Conservation (phyloP, 805 yeast genomes). For the Nakazawaea wickerhamii region DNA sequence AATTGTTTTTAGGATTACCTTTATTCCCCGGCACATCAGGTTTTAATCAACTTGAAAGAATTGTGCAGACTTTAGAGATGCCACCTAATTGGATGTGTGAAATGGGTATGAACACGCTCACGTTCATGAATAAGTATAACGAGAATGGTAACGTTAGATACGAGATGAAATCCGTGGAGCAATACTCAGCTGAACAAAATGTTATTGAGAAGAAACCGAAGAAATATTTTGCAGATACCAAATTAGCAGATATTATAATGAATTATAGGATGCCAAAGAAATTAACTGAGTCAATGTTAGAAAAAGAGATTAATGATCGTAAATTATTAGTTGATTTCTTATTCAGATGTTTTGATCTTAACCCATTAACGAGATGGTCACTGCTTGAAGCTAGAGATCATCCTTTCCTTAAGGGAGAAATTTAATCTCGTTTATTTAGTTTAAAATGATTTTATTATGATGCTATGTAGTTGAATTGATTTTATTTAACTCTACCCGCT, state of each 20-base stretch:
- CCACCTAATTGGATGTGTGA: slow-evolving; percentile 98
- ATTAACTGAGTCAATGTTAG: slow-evolving; percentile 49
- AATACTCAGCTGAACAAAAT: slow-evolving; percentile 47
- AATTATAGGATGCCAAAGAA: slow-evolving; percentile 66
- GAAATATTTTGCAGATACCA: slow-evolving; percentile 64
- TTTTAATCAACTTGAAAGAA: slow-evolving; percentile 81
- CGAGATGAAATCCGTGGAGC: slow-evolving; percentile 34
- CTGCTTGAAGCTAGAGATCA: slow-evolving; percentile 93
- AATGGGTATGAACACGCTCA: slow-evolving; percentile 78
- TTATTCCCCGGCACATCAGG: slow-evolving; percentile 94
- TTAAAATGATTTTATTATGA: no score
- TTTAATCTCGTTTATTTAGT: no score
- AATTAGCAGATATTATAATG: slow-evolving; percentile 66
- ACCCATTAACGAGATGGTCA: slow-evolving; percentile 93
- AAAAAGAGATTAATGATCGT: slow-evolving; percentile 70
- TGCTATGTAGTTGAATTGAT: no score
- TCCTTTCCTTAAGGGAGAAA: slow-evolving; percentile 69
- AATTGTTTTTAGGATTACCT: slow-evolving; percentile 74
- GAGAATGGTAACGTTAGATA: slow-evolving; percentile 22
- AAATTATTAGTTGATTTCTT: slow-evolving; percentile 71
- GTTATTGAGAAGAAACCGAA: slow-evolving; percentile 72
- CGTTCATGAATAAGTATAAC: slow-evolving; percentile 51
- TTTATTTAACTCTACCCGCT: no score
- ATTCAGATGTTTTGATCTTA: slow-evolving; percentile 68
- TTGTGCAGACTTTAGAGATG: slow-evolving; percentile 71